Percentiles rank a stretch among this genome's conserved stretches.
Evolutionary conservation across 2,329 filamentous ascomycete genomes (phyloP).

Genomic region (Colletotrichum tamarilloi): DNA sequence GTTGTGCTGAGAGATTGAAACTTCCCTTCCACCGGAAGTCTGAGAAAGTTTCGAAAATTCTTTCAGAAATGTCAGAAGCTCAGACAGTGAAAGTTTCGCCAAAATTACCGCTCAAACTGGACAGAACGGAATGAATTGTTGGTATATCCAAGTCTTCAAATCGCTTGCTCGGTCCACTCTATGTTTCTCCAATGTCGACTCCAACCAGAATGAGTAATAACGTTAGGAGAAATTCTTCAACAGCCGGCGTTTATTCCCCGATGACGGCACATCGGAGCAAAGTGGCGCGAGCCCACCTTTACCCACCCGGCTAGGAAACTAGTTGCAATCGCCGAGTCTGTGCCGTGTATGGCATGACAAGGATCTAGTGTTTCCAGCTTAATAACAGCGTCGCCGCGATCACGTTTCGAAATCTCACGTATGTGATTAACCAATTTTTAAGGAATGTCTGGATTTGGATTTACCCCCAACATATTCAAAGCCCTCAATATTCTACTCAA

Average conservation of each 20-base stretch:
- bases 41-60: slow-evolving; percentile 4
- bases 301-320: background rate
- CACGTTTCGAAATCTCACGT: too few species aligned
- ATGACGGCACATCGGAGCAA: slow-evolving; percentile 31
- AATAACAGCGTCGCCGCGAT: too few species aligned
- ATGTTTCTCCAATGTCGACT: background rate
- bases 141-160: too few species aligned
- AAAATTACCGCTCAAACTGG: background rate
- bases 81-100: background rate
- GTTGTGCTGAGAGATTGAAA: background rate
- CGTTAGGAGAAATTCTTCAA: slow-evolving; percentile 18
- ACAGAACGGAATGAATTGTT: too few species aligned
- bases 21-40: background rate
- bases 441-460: too few species aligned
- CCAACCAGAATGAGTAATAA: background rate
- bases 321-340: background rate
- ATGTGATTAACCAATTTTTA: too few species aligned
- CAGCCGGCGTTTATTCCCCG: background rate
- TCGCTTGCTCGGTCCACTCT: background rate
- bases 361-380: too few species aligned
- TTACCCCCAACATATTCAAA: too few species aligned
- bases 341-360: too few species aligned
- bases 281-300: slow-evolving; percentile 18
- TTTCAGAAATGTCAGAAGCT: background rate
- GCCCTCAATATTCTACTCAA: too few species aligned